Percentiles rank a stretch among this genome's conserved stretches.
Conservation (phyloP, 2,329 filamentous ascomycete species). For the Monilinia vaccinii-corymbosi region DNA sequence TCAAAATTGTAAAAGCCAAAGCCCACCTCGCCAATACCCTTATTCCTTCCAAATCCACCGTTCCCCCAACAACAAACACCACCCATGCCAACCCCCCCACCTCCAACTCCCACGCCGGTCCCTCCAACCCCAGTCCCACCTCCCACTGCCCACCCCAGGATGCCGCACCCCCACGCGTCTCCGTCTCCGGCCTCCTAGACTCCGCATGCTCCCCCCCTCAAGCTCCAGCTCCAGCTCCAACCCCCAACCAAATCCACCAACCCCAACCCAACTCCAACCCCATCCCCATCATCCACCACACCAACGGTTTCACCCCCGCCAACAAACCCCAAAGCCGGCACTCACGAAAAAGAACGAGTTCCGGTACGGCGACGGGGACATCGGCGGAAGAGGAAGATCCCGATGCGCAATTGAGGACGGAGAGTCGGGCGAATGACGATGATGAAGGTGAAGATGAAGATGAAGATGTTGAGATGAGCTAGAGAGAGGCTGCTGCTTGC, state of each 20-base stretch:
- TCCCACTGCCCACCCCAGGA: not conserved
- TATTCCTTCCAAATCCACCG: not conserved
- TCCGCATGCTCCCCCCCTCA: not conserved
- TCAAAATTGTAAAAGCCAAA: constrained; percentile 68
- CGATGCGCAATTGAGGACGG: constrained; percentile 28
- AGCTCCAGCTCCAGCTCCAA: not conserved
- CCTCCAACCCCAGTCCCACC: not conserved
- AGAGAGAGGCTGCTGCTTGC: not conserved
- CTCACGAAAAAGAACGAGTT: constrained; percentile 11
- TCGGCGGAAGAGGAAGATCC: constrained; percentile 24
- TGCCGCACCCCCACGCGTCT: not conserved
- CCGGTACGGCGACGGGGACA: not conserved
- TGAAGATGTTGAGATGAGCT: constrained; percentile 28
- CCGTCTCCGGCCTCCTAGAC: constrained; percentile 4
- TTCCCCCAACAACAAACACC: not conserved
- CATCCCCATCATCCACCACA: not conserved
- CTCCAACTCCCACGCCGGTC: not conserved
- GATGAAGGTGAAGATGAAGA: not conserved
- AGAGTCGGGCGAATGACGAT: constrained; percentile 13
- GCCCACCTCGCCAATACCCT: constrained; percentile 31
- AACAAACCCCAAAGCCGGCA: constrained; percentile 28
- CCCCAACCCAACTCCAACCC: not conserved
- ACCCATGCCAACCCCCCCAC: not conserved
- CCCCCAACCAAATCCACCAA: not conserved
- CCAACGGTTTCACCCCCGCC: constrained; percentile 26